Evolutionary conservation across 495 filamentous ascomycete genomes (phyloP), one percentile per base, ranked within the genome.

Genomic region (Penicillium fimorum): DNA sequence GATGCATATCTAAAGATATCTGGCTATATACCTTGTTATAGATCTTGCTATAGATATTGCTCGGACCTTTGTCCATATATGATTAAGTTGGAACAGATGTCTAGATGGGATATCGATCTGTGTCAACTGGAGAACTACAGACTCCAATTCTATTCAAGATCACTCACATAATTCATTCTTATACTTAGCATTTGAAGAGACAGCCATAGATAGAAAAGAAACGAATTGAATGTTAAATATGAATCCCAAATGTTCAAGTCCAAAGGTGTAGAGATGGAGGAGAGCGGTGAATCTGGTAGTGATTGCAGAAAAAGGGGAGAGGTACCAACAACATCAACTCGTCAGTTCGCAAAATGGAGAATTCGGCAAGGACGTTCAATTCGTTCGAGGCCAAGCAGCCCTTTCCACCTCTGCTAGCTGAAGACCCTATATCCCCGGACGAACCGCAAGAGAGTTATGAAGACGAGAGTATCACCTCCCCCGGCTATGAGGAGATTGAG

Each of bases 351-450:
- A 58, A 25, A 37, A 52, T 60, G 57, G 60, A 50, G 50, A 49
- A 58, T 4, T 41, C 54, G 22, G 18, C 29, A 6, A 27, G 27
- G 27, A 29, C 20, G 17, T 59, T 61, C 38, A 58, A 57, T 44
- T 47, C 54, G 18, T 57, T 63, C 5, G 71, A 74, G 27, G 53
- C 64, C 12, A 75, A 75, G 43, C 74, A 75, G 53, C 74, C 74
- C 13, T 76, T 76, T 52, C 74, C 74, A 2, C 67, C 70, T 5
- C 62, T 76, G 32, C 57, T 72, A 10, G 40, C 61, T 2, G 70
- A 75, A 51, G 69, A 73, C 17, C 55, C 68, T 5, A 63, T 54
- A 5, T 56, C 63, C 5, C 66, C 68, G 40, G 63, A 62, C 37
- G 63, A 66, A 30, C 55, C 51, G 18, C 64, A 64, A 47, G 63